These are phyloP conservation scores for Lentinula aciculospora DNA, from an alignment of 768 basidiomycete genomes.

Conservation along the genomic window DNA sequence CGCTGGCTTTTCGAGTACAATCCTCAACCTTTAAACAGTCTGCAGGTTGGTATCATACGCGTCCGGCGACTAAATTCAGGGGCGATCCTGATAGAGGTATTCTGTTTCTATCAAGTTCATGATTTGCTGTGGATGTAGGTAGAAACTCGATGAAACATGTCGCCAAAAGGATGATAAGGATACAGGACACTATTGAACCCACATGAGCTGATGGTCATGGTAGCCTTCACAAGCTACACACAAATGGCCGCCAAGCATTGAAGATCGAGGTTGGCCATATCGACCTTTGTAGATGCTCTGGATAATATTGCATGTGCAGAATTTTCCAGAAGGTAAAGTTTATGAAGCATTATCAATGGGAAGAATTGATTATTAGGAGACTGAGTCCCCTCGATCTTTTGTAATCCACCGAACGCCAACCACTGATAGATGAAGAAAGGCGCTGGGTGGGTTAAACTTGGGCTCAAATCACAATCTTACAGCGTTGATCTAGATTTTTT, in stretches of 20 bases:
- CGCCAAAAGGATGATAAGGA: not conserved
- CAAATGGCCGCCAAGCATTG: not conserved
- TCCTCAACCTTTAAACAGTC: not conserved
- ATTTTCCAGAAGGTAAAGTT: not conserved
- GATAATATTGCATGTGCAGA: not conserved
- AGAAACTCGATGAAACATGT: not conserved
- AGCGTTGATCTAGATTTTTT: too few relatives aligned
- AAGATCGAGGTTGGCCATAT: not conserved
- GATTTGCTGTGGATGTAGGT: not conserved
- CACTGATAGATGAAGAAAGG: not conserved
- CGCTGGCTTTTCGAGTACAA: not conserved
- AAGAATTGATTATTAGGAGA: not conserved
- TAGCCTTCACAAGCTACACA: too few relatives aligned
- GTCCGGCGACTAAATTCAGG: not conserved
- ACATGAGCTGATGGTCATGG: not conserved
- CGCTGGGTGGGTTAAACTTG: too few relatives aligned
- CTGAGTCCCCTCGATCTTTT: not conserved
- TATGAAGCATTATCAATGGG: not conserved
- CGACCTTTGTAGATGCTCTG: not conserved
- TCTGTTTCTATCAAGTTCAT: not conserved
- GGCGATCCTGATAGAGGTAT: not conserved
- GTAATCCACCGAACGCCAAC: not conserved
- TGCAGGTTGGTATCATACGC: not conserved
- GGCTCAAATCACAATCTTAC: too few relatives aligned
- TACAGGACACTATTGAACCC: not conserved